Evolutionary conservation across 495 filamentous ascomycete genomes (phyloP), one percentile per base, ranked within the genome.

Genomic region (Pyrenopolyporus hunteri): DNA sequence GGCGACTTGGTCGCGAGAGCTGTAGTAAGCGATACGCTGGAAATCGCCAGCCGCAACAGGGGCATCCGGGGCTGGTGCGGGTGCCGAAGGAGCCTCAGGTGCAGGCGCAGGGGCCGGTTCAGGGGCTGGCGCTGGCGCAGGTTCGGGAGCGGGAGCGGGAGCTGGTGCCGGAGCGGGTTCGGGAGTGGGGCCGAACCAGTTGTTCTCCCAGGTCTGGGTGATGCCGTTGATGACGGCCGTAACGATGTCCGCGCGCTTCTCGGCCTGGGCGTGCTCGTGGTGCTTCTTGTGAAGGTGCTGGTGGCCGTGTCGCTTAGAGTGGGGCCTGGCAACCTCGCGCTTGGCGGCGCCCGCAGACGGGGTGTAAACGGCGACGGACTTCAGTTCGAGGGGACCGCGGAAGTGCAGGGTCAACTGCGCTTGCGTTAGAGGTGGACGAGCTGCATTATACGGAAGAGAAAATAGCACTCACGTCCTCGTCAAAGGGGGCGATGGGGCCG

Each of bases 371-470:
- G 87, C 89, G 25, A 91, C 70, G 48, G 87, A 76, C 57, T 83
- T 82, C 10, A 92, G 61, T 5, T 75, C 54, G 42, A 89, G 61
- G 2, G 89, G 89, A 7, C 88, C 89, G 31, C 88, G 85, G 68
- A 92, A 81, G 64, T 89, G 85, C 40, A 90, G 44, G 0, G 87
- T 88, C 26, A 91, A 70, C 89, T 90, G 51, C 25, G 29, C 32
- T 52, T 17, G 5, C 11, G 29, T 62, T 61, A 70, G 64, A 46
- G 25, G 14, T 31, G 23, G 17, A 31, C 46, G 23, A 25, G 46
- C 26, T 48, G 51, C 6, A 5, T n/a, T n/a, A n/a, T 42, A 19
- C 48, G 0, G 6, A 59, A 44, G 29, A 22, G 23, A 43, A 42
- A 46, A 22, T 60, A 26, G 44, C 22, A 74, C 80, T 70, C 72